Percentiles rank a stretch among this genome's conserved stretches.
These are phyloP conservation scores for Termitomyces sp. DNA, from an alignment of 768 basidiomycete species.

Conservation along the genomic window DNA sequence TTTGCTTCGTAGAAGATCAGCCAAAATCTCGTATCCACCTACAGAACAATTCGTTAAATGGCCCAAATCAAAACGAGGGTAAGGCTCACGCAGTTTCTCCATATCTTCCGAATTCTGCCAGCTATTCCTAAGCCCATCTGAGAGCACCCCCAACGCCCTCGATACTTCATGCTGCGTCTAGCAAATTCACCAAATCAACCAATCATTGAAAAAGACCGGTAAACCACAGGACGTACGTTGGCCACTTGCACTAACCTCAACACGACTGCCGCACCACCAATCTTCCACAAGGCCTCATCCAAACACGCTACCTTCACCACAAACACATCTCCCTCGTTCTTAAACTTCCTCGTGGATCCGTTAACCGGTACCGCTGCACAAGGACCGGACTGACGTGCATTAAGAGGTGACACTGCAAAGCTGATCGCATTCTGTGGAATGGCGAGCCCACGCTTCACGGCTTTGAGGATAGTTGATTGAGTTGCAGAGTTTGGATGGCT, in stretches of 20 bases:
- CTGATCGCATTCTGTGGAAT: conserved; percentile 30
- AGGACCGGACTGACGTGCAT: conserved; percentile 15
- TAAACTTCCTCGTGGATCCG: conserved; percentile 19
- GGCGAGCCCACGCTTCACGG: conserved; percentile 42
- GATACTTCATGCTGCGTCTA: conserved; percentile 77
- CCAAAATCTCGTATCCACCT: conserved; percentile 89
- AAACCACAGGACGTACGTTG: conserved; percentile 36
- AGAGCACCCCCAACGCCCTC: conserved; percentile 61
- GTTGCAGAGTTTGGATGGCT: conserved; percentile 21
- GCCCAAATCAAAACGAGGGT: neutral
- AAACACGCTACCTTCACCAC: conserved; percentile 56
- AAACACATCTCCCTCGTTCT: conserved; percentile 47
- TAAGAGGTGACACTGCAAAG: conserved; percentile 35
- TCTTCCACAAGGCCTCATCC: conserved; percentile 73
- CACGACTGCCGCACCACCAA: conserved; percentile 75
- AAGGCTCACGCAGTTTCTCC: conserved; percentile 71
- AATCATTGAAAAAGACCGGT: neutral
- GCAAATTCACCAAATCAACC: neutral
- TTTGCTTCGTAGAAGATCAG: conserved; percentile 67
- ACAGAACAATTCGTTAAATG: neutral
- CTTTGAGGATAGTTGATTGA: conserved; percentile 37
- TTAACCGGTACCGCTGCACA: conserved; percentile 9
- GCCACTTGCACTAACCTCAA: conserved; percentile 75
- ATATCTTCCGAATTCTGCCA: conserved; percentile 97
- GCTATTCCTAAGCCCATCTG: conserved; percentile 72